These are phyloP conservation scores for Lipomyces chichibuensis DNA, from an alignment of 805 yeast species.

Conservation along the genomic window DNA sequence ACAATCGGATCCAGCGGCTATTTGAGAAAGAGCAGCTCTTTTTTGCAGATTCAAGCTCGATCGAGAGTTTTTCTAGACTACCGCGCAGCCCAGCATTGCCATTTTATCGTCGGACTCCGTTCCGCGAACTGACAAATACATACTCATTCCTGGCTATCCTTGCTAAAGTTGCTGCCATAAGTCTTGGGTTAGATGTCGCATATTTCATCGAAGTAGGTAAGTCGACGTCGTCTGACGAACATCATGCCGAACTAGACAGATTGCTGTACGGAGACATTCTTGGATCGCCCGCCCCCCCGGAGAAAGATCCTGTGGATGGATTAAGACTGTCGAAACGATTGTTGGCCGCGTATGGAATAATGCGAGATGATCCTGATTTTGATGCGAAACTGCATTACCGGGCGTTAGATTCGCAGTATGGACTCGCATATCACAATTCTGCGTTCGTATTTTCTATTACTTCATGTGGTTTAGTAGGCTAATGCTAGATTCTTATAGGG, in stretches of 20 bases:
- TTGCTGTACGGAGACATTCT: conserved; percentile 11
- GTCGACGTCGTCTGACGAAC: conserved; percentile 4
- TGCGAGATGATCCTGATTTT: conserved; percentile 2
- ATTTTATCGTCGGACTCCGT: background rate
- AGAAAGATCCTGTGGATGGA: conserved; percentile 6
- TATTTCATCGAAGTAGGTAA: conserved; percentile 11
- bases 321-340: background rate
- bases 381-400: background rate
- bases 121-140: conserved; percentile 1
- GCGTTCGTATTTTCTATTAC: conserved; percentile 6
- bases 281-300: conserved; percentile 9
- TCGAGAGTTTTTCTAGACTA: background rate
- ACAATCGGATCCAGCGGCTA: background rate
- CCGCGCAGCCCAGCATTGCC: background rate
- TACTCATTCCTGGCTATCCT: conserved; percentile 9
- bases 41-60: background rate
- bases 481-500: background rate
- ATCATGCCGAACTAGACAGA: conserved; percentile 1
- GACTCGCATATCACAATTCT: conserved; percentile 4
- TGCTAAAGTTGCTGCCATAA: conserved; percentile 14
- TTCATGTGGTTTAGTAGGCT: background rate
- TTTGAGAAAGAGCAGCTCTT: background rate
- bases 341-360: conserved; percentile 9
- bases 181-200: conserved; percentile 13
- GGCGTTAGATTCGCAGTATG: conserved; percentile 18